These are phyloP conservation scores for Suhomyces yuchorum DNA, from an alignment of 1,139 yeast genomes.

Conservation along the genomic window DNA sequence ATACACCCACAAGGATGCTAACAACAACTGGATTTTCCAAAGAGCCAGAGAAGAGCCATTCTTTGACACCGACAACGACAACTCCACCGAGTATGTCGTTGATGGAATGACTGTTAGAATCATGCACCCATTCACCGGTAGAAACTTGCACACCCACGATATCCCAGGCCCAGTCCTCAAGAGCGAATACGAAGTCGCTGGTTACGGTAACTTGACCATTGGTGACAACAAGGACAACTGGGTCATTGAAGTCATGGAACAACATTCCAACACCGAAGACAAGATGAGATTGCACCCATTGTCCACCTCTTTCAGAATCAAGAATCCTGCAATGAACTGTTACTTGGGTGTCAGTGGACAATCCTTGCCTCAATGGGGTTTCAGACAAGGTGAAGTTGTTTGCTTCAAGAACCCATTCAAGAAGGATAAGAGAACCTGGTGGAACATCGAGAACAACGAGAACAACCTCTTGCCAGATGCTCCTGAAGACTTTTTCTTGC, in stretches of 20 bases:
- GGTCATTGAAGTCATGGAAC: conserved; percentile 86
- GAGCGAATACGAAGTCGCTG: conserved; percentile 79
- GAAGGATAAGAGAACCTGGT: conserved; percentile 95
- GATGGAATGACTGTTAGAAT: conserved; percentile 81
- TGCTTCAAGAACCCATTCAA: conserved; percentile 75
- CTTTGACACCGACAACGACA: conserved; percentile 53
- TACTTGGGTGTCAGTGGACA: conserved; percentile 84
- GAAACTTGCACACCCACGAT: conserved; percentile 89
- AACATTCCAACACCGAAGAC: conserved; percentile 74
- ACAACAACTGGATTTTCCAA: conserved; percentile 89
- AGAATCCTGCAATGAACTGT: conserved; percentile 68
- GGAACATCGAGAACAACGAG: conserved; percentile 90
- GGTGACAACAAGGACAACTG: conserved; percentile 96
- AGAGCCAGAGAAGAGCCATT: conserved; percentile 63
- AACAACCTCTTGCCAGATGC: conserved; percentile 76
- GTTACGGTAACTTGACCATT: conserved; percentile 83
- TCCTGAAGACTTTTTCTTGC: conserved; percentile 71
- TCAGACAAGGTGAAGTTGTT: conserved; percentile 94
- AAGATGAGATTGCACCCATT: conserved; percentile 75
- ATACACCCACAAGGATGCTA: conserved; percentile 87
- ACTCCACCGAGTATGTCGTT: conserved; percentile 57
- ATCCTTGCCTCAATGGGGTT: conserved; percentile 94
- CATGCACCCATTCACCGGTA: conserved; percentile 77
- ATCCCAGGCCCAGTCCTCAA: conserved; percentile 78
- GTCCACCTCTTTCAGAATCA: conserved; percentile 81